Percentiles rank a stretch among this genome's conserved stretches.
Evolutionary conservation across 169 alveolate genomes (phyloP).

Genomic region (Babesia bigemina): DNA sequence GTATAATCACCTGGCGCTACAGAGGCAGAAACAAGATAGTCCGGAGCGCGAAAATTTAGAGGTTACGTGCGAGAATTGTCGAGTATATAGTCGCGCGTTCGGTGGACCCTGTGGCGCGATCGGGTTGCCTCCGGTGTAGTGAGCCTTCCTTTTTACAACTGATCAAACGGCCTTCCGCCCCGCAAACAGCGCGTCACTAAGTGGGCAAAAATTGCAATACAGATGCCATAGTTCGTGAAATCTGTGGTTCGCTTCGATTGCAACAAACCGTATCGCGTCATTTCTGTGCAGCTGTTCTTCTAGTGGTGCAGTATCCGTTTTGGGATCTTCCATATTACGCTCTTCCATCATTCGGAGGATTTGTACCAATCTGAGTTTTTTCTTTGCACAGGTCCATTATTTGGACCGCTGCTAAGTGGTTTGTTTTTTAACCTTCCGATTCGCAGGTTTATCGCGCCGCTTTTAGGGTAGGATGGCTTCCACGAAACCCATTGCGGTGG

Average conservation of each 20-base stretch:
- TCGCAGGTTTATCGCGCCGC: background rate
- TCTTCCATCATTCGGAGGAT: too few species aligned
- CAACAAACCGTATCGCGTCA: background rate
- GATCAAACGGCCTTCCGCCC: background rate
- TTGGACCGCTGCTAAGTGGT: too few species aligned
- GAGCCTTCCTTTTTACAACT: background rate
- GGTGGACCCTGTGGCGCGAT: slow-evolving; percentile 23
- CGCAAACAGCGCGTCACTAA: background rate
- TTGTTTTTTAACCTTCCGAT: background rate
- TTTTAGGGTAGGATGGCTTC: slow-evolving; percentile 21
- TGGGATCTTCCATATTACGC: too few species aligned
- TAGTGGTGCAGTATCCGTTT: background rate
- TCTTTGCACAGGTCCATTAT: too few species aligned
- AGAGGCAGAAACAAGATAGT: slow-evolving; percentile 27
- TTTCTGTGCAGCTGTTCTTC: background rate
- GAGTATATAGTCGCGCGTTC: slow-evolving; percentile 20
- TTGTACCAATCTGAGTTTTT: too few species aligned
- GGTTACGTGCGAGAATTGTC: slow-evolving; percentile 20
- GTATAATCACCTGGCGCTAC: background rate
- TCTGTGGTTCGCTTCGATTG: background rate
- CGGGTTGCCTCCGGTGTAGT: slow-evolving; percentile 16
- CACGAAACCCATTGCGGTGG: slow-evolving; percentile 16
- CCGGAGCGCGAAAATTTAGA: slow-evolving; percentile 11
- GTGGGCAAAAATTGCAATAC: background rate
- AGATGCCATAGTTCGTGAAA: background rate